Conservation (phyloP, 306 rosid genomes). For the Quercus rubra region DNA sequence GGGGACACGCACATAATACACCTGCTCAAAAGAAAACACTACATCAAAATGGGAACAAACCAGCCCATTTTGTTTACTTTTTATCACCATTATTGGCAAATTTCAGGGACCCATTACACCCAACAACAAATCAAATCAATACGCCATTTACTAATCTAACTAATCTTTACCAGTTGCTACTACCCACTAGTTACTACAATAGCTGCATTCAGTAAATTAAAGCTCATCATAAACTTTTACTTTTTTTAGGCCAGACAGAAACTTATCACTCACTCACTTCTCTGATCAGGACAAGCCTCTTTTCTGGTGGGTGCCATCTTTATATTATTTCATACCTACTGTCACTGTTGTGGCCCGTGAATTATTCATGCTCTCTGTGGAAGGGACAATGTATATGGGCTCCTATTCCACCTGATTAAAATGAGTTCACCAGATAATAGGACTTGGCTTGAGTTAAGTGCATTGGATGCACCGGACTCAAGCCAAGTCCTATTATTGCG, state of each 20-base stretch:
- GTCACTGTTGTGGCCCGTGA: background rate
- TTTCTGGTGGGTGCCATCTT: conserved; percentile 11
- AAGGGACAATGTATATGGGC: background rate
- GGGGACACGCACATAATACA: conserved; percentile 46
- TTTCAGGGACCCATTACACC: conserved; percentile 27
- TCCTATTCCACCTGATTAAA: background rate
- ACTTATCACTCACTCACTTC: background rate
- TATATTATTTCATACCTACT: background rate
- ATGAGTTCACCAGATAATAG: background rate
- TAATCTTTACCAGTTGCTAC: conserved; percentile 22
- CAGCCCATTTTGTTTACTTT: conserved; percentile 22
- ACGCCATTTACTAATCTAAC: conserved; percentile 34
- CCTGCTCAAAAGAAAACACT: conserved; percentile 29
- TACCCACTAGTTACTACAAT: background rate
- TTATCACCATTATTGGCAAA: conserved; percentile 41
- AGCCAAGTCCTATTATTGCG: too few relatives aligned
- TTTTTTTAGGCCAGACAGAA: background rate
- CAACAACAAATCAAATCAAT: conserved; percentile 44
- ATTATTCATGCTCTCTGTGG: background rate
- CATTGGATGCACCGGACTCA: too few relatives aligned
- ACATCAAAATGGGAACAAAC: conserved; percentile 26
- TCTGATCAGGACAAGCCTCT: background rate
- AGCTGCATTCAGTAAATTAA: background rate
- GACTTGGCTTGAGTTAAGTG: too few relatives aligned
- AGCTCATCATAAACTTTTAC: conserved; percentile 6